Evolutionary conservation across 352 stramenopile species (phyloP).

Genomic region (Phytophthora chlamydospora): DNA sequence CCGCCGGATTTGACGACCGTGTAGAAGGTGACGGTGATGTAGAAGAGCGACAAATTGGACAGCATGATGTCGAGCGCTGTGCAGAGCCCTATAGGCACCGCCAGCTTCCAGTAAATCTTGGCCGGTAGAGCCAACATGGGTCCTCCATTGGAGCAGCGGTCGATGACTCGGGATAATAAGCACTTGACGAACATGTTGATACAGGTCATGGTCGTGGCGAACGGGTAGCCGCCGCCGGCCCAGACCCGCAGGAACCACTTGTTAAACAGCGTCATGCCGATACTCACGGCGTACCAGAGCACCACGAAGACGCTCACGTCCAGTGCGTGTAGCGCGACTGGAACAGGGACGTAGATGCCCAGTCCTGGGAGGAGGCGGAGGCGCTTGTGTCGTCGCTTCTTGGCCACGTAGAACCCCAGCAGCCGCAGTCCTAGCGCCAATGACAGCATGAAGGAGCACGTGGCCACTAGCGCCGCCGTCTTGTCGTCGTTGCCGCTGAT

Average conservation of each 20-base stretch:
- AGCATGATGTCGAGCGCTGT: slow-evolving; percentile 87
- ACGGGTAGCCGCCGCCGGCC: slow-evolving; percentile 71
- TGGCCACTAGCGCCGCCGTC: slow-evolving; percentile 56
- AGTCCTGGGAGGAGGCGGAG: slow-evolving; percentile 22
- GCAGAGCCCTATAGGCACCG: slow-evolving; percentile 78
- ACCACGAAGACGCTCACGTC: slow-evolving; percentile 78
- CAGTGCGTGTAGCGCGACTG: slow-evolving; percentile 53
- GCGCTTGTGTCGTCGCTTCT: slow-evolving; percentile 27
- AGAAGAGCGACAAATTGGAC: slow-evolving; percentile 85
- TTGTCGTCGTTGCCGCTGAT: slow-evolving; percentile 44
- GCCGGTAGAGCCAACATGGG: slow-evolving; percentile 44
- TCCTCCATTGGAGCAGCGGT: slow-evolving; percentile 44
- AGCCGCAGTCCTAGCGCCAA: slow-evolving; percentile 54
- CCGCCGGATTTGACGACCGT: slow-evolving; percentile 82
- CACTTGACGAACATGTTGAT: slow-evolving; percentile 86
- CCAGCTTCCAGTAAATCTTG: slow-evolving; percentile 65
- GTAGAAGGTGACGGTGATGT: slow-evolving; percentile 89
- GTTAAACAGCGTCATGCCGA: slow-evolving; percentile 88
- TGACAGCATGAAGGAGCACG: slow-evolving; percentile 68
- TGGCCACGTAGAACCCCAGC: slow-evolving; percentile 41
- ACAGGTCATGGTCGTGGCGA: slow-evolving; percentile 79
- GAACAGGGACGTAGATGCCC: slow-evolving; percentile 25
- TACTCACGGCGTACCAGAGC: slow-evolving; percentile 85
- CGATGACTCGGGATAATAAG: slow-evolving; percentile 59
- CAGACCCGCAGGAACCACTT: slow-evolving; percentile 85